A percentile compares a stretch with the other conserved stretches of the same genome.
Conservation (phyloP, 176 grass and related monocot genomes). For the Avena sativa region DNA sequence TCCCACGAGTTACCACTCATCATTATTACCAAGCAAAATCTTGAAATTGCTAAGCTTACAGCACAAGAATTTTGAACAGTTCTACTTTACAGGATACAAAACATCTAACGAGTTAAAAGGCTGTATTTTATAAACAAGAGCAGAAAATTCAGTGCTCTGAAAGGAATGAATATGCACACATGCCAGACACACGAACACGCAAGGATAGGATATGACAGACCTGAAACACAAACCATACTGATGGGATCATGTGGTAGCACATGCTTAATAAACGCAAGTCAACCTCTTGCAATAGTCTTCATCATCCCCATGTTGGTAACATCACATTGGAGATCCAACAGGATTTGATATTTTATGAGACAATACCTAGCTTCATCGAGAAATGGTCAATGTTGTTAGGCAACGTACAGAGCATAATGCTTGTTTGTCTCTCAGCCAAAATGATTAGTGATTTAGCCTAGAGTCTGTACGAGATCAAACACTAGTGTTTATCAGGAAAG, state of each 20-base stretch:
- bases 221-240: constrained; percentile 31
- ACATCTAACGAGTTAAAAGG: not conserved
- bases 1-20: not conserved
- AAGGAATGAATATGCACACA: constrained; percentile 42
- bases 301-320: constrained; percentile 24
- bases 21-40: not conserved
- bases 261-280: constrained; percentile 49
- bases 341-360: constrained; percentile 46
- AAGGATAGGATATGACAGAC: constrained; percentile 42
- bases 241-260: constrained; percentile 38
- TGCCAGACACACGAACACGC: not conserved
- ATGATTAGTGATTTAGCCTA: constrained; percentile 3
- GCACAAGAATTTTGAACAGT: not conserved
- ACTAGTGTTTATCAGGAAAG: constrained; percentile 30
- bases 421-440: constrained; percentile 44
- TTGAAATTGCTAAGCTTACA: constrained; percentile 13
- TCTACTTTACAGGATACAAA: not conserved
- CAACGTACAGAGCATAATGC: constrained; percentile 37
- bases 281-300: constrained; percentile 46
- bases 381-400: constrained; percentile 60
- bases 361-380: constrained; percentile 18
- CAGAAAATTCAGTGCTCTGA: constrained; percentile 20
- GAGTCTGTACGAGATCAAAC: constrained; percentile 21
- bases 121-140: constrained; percentile 5
- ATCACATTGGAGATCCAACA: constrained; percentile 50